Evolutionary conservation across 306 rosid species (phyloP), one percentile per base, ranked within the genome.

Genomic region (Ochetophila trinervis): DNA sequence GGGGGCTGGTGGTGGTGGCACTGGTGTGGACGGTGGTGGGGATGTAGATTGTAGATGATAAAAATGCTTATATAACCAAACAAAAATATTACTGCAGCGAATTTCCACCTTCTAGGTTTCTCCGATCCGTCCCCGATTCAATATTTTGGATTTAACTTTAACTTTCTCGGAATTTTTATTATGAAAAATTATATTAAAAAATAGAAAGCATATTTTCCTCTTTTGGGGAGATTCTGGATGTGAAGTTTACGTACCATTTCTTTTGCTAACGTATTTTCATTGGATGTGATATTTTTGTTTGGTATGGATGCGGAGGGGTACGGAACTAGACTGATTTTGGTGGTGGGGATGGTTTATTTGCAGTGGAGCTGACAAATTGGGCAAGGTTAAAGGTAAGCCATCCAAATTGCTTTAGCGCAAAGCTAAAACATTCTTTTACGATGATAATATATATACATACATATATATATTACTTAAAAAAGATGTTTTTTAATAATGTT

Each of bases 301-400:
- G 15, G 44, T 24, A 40, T n/a, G 50, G 6, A 11, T 57, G 54
- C 30, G 63, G 34, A 21, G 22, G 48, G 50, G 32, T 44, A 53
- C 0, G 8, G 32, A 44, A 36, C 42, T 14, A 1, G 17, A 57
- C 53, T 45, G 74, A 74, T 64, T 44, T 66, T 66, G 73, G 73
- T 71, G 73, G 73, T 66, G 81, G 69, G 65, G 17, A 18, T 57
- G 24, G 51, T 20, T 45, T 63, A 3, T n/a, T 6, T 19, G 54
- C 13, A 30, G 3, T 1, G 19, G 20, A 9, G 17, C 12, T n/a
- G 1, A 27, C n/a, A 27, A 27, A 27, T 27, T 2, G 32, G 32
- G 4, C 4, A 4, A 1, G 32, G 32, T 27, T 27, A 4, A 27
- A 27, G 32, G 32, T 27, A 27, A 27, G 32, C 32, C 32, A 27